A percentile compares a stretch with the other conserved stretches of the same genome.
phyloP scores from a whole-genome alignment of 306 rosid genomes.

The Malus asiatica region DNA sequence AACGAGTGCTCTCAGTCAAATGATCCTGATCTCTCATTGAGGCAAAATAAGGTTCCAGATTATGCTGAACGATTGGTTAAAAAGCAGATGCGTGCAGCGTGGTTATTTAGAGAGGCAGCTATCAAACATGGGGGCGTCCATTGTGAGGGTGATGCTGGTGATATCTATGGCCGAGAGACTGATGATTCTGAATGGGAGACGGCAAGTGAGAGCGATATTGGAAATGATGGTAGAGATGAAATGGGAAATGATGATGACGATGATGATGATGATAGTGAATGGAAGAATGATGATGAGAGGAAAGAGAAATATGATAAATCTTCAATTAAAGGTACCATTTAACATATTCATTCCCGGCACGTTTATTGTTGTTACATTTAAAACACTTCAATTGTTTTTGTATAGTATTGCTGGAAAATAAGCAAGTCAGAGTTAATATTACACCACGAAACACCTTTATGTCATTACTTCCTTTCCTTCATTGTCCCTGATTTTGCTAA shows the following conservation, averaged over 20 bases:
- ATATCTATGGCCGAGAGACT: constrained; percentile 66
- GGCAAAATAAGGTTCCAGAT: constrained; percentile 96
- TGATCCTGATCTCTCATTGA: constrained; percentile 80
- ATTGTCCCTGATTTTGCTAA: not conserved
- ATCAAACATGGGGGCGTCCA: constrained; percentile 86
- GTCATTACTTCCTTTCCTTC: not conserved
- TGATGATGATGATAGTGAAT: constrained; percentile 31
- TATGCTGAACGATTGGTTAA: constrained; percentile 91
- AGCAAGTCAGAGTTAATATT: not conserved
- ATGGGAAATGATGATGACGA: constrained; percentile 69
- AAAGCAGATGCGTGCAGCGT: constrained; percentile 98
- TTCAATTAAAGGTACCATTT: constrained; percentile 58
- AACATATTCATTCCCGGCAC: not conserved
- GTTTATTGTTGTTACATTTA: no score
- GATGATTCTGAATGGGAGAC: constrained; percentile 99
- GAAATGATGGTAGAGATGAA: constrained; percentile 77
- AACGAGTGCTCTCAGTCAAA: constrained; percentile 96
- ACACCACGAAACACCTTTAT: not conserved
- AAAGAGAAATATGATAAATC: constrained; percentile 69
- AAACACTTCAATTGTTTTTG: not conserved
- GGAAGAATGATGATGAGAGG: constrained; percentile 75
- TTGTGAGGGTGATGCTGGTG: constrained; percentile 82
- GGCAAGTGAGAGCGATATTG: constrained; percentile 96
- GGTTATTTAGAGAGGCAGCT: constrained; percentile 98
- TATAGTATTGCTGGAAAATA: not conserved